phyloP scores from a whole-genome alignment of 2,329 filamentous ascomycete genomes.

The Fusarium subglutinans region DNA sequence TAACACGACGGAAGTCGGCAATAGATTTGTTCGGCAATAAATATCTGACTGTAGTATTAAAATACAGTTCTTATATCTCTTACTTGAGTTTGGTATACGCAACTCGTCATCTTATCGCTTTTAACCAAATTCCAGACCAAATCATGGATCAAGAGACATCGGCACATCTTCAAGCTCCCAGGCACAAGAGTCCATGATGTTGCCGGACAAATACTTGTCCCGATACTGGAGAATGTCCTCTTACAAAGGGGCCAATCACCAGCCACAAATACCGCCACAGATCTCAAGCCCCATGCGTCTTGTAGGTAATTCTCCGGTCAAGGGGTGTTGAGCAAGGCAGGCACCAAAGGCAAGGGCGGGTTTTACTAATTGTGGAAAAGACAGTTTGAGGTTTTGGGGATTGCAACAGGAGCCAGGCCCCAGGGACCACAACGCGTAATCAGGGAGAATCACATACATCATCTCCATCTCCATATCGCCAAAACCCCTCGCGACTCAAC shows the following conservation, averaged over 20 bases:
- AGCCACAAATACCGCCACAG: not conserved
- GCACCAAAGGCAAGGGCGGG: not conserved
- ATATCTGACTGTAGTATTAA: not conserved
- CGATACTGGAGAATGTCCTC: not conserved
- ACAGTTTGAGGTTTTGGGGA: constrained; percentile 32
- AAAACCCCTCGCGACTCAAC: not conserved
- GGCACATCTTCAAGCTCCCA: not conserved
- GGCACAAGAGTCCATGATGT: not conserved
- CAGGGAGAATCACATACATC: constrained; percentile 16
- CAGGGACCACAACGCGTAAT: constrained; percentile 30
- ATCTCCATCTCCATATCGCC: not conserved
- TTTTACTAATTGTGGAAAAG: constrained; percentile 26
- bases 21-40: not conserved
- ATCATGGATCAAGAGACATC: not conserved
- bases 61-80: not conserved
- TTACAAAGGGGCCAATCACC: constrained; percentile 15
- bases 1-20: constrained; percentile 11
- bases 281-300: constrained; percentile 1
- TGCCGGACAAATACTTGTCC: constrained; percentile 26
- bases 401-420: constrained; percentile 8
- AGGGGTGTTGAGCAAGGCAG: not conserved
- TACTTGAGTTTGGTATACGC: not conserved
- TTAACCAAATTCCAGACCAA: not conserved
- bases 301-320: not conserved
- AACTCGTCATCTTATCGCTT: not conserved